These are phyloP conservation scores for Macrocybe gigantea DNA, from an alignment of 768 basidiomycete species.

Conservation along the genomic window DNA sequence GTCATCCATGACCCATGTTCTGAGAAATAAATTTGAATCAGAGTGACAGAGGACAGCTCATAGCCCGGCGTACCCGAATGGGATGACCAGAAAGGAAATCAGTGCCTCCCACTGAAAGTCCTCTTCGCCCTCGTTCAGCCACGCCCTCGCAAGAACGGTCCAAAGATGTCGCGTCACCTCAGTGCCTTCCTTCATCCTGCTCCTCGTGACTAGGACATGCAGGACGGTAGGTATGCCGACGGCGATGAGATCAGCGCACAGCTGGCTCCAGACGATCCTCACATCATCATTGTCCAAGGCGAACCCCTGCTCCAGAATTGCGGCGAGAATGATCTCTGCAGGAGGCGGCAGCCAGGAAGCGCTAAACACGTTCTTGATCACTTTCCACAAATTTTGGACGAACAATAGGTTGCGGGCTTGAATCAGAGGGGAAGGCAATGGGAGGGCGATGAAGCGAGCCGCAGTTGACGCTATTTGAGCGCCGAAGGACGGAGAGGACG, in stretches of 20 bases:
- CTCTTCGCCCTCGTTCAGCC: conserved; percentile 15
- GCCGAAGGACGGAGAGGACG: conserved; percentile 26
- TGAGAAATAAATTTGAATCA: conserved; percentile 15
- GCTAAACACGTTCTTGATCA: conserved; percentile 43
- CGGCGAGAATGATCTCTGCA: conserved; percentile 41
- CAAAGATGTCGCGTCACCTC: conserved; percentile 42
- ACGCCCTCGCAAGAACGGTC: conserved; percentile 33
- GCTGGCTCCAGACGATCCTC: conserved; percentile 35
- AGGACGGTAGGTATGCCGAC: conserved; percentile 34
- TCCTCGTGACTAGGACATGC: conserved; percentile 19
- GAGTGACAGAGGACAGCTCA: neutral
- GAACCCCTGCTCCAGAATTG: conserved; percentile 39
- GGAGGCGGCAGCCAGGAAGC: conserved; percentile 30
- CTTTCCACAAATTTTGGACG: conserved; percentile 43
- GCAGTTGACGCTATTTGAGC: conserved; percentile 19
- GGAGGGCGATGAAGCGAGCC: too few species aligned
- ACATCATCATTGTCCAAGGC: conserved; percentile 31
- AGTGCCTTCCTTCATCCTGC: conserved; percentile 17
- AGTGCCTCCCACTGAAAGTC: conserved; percentile 33
- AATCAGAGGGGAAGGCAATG: too few species aligned
- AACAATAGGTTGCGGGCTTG: conserved; percentile 34
- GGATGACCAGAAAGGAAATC: conserved; percentile 38
- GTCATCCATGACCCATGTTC: conserved; percentile 39
- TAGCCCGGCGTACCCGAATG: conserved; percentile 34
- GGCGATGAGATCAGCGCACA: conserved; percentile 44